Percentiles rank a stretch among this genome's conserved stretches.
These are phyloP conservation scores for Erythrophleum ivorense DNA, from an alignment of 331 rosid species.

Conservation along the genomic window DNA sequence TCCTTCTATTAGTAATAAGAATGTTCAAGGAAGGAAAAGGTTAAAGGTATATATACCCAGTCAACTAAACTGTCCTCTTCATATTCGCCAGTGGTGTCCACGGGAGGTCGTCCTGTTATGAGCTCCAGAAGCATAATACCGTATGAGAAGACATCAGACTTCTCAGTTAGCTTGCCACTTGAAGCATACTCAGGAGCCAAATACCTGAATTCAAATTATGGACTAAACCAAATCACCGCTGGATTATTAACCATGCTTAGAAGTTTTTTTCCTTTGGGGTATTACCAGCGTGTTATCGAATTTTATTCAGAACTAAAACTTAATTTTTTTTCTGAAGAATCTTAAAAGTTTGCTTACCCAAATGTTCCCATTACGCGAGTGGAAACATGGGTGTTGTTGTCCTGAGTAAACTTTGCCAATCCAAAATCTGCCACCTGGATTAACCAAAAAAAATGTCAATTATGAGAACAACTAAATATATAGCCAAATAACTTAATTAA, in stretches of 20 bases:
- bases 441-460: background rate
- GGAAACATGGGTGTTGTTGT: constrained; percentile 68
- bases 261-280: background rate
- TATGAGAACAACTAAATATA: background rate
- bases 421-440: constrained; percentile 84
- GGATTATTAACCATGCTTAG: background rate
- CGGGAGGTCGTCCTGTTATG: constrained; percentile 64
- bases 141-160: constrained; percentile 79
- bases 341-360: constrained; percentile 52
- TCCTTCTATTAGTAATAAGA: too few relatives aligned
- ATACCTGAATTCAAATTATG: constrained; percentile 47
- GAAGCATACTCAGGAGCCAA: constrained; percentile 91
- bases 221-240: background rate
- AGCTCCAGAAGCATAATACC: constrained; percentile 77
- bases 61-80: constrained; percentile 72
- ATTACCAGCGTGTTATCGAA: too few relatives aligned
- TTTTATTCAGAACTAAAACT: too few relatives aligned
- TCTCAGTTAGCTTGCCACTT: constrained; percentile 78
- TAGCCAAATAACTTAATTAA: background rate
- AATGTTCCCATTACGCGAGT: constrained; percentile 90
- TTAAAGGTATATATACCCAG: constrained; percentile 57
- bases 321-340: background rate
- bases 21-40: background rate
- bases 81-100: constrained; percentile 43
- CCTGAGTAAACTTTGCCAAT: constrained; percentile 71